These are phyloP conservation scores for Chalciporus sp. DNA, from an alignment of 1,284 basidiomycete genomes.

Conservation along the genomic window DNA sequence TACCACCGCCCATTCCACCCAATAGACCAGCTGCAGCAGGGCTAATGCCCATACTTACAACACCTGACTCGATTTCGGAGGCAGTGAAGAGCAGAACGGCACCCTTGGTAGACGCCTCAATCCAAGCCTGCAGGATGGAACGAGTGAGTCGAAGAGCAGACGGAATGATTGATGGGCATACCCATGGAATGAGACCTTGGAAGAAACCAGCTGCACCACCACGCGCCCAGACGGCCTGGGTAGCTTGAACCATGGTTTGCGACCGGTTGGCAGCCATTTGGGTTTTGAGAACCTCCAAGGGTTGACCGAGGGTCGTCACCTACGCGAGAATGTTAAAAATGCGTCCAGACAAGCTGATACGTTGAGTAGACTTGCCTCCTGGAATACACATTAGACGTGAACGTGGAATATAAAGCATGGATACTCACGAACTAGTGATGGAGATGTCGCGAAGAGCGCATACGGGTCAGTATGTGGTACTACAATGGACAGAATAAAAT, in stretches of 20 bases:
- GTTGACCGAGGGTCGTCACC: slow-evolving; percentile 98
- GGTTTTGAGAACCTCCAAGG: slow-evolving; percentile 97
- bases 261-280: slow-evolving; percentile 96
- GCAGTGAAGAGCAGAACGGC: slow-evolving; percentile 96
- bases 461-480: slow-evolving; percentile 9
- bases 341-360: neutral
- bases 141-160: neutral
- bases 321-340: slow-evolving; percentile 28
- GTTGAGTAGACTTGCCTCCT: slow-evolving; percentile 47
- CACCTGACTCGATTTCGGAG: slow-evolving; percentile 87
- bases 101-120: slow-evolving; percentile 99
- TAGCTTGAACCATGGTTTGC: slow-evolving; percentile 89
- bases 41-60: slow-evolving; percentile 67
- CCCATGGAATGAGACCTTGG: slow-evolving; percentile 99
- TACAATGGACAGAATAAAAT: slow-evolving; percentile 17
- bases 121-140: slow-evolving; percentile 80
- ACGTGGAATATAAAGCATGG: slow-evolving; percentile 14
- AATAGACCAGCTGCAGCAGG: slow-evolving; percentile 86
- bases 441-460: neutral
- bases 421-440: slow-evolving; percentile 29
- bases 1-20: slow-evolving; percentile 97
- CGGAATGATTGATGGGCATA: slow-evolving; percentile 38
- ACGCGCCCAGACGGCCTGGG: slow-evolving; percentile 87
- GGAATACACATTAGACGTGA: slow-evolving; percentile 24
- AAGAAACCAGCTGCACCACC: slow-evolving; percentile 93